Evolutionary conservation across 129 eudicot species (phyloP).

Genomic region (Centella asiatica): DNA sequence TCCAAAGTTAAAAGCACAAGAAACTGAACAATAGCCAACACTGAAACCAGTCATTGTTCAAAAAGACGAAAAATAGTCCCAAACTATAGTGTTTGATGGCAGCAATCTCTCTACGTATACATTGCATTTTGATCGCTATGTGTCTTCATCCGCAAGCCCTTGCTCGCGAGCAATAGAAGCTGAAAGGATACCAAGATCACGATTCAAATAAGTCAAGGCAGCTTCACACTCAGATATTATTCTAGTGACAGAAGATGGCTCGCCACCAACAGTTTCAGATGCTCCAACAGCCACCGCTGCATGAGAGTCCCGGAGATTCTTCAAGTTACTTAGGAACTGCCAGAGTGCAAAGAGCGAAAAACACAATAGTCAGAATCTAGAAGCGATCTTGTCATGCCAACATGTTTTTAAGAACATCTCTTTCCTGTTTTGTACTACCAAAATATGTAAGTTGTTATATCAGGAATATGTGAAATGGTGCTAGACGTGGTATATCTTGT

Average conservation of each 20-base stretch:
- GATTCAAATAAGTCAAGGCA: conserved; percentile 71
- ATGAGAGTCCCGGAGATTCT: conserved; percentile 93
- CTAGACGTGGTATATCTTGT: too few relatives aligned
- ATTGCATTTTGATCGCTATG: conserved; percentile 21
- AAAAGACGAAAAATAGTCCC: too few relatives aligned
- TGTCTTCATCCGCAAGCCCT: conserved; percentile 44
- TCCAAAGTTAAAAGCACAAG: too few relatives aligned
- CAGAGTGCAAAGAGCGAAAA: not conserved
- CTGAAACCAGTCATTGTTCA: too few relatives aligned
- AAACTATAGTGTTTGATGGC: too few relatives aligned
- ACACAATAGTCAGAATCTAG: not conserved
- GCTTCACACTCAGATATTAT: conserved; percentile 95
- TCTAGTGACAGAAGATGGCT: conserved; percentile 76
- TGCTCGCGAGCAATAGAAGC: conserved; percentile 93
- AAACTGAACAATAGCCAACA: too few relatives aligned
- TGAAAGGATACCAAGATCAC: conserved; percentile 87
- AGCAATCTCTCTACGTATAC: too few relatives aligned
- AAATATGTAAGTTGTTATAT: too few relatives aligned
- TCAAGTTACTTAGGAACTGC: conserved; percentile 89
- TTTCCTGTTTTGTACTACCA: too few relatives aligned
- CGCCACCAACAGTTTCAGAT: conserved; percentile 75
- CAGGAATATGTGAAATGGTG: too few relatives aligned
- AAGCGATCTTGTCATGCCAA: not conserved
- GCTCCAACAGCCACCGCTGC: conserved; percentile 93
- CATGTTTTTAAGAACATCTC: too few relatives aligned